phyloP scores from a whole-genome alignment of 2,329 filamentous ascomycete genomes.

The Aquanectria penicillioides region DNA sequence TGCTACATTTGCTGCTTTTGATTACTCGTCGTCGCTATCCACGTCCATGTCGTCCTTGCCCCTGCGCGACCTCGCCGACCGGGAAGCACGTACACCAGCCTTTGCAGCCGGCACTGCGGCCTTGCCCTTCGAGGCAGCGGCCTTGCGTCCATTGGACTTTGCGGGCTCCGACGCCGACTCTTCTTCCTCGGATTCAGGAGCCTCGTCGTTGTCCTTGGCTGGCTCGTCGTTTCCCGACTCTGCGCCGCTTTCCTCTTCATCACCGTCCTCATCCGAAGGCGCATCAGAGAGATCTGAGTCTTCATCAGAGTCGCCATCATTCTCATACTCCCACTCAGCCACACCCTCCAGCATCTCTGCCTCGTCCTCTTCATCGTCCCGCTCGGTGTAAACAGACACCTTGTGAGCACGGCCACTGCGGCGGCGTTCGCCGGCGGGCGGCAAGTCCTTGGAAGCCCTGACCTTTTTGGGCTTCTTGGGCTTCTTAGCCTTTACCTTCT shows the following conservation, averaged over 20 bases:
- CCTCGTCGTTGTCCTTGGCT: slow-evolving; percentile 25
- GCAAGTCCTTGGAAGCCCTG: slow-evolving; percentile 38
- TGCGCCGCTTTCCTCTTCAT: slow-evolving; percentile 22
- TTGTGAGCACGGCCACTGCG: slow-evolving; percentile 64
- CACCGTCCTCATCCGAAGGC: slow-evolving; percentile 23
- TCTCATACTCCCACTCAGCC: slow-evolving; percentile 65
- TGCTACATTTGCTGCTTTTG: neutral
- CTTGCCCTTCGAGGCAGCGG: slow-evolving; percentile 35
- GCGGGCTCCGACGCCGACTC: slow-evolving; percentile 31
- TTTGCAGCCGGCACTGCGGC: slow-evolving; percentile 38
- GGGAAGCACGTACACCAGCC: slow-evolving; percentile 36
- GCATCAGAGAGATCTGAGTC: slow-evolving; percentile 37
- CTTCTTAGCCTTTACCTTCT: slow-evolving; percentile 48
- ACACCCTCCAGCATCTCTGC: slow-evolving; percentile 71
- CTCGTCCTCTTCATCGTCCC: slow-evolving; percentile 67
- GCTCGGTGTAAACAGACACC: slow-evolving; percentile 63
- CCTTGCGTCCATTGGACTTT: slow-evolving; percentile 41
- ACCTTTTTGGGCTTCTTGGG: slow-evolving; percentile 47
- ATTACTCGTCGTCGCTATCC: slow-evolving; percentile 46
- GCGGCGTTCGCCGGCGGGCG: slow-evolving; percentile 59
- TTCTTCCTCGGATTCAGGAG: slow-evolving; percentile 29
- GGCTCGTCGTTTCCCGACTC: slow-evolving; percentile 21
- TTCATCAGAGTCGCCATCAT: slow-evolving; percentile 26
- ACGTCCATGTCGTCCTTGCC: slow-evolving; percentile 49
- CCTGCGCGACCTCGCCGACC: slow-evolving; percentile 41